Conservation (phyloP, 2,329 filamentous ascomycete species). For the Fusarium anguioides region DNA sequence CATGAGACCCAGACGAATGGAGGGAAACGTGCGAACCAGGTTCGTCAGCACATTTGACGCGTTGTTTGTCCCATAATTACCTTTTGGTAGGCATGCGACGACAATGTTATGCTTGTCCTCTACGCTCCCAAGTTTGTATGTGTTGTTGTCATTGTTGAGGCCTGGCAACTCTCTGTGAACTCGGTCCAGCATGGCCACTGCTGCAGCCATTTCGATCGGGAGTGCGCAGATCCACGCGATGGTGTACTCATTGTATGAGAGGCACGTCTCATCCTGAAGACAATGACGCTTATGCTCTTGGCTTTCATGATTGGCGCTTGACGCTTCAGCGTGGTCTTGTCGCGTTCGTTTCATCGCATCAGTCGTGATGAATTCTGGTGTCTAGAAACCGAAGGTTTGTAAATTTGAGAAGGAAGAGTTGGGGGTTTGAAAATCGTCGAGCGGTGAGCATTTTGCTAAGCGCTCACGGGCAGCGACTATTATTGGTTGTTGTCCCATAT, state of each 20-base stretch:
- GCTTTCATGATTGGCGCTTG: too few species aligned
- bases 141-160: not conserved
- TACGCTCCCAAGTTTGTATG: conserved; percentile 4
- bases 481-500: too few species aligned
- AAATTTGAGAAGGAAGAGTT: too few species aligned
- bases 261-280: too few species aligned
- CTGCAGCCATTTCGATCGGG: conserved; percentile 9
- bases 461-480: too few species aligned
- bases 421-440: too few species aligned
- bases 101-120: not conserved
- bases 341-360: too few species aligned
- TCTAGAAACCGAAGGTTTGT: too few species aligned
- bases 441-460: too few species aligned
- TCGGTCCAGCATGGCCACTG: conserved; percentile 8
- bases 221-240: conserved; percentile 26
- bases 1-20: not conserved
- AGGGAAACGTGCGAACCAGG: not conserved
- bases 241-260: not conserved
- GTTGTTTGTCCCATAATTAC: not conserved
- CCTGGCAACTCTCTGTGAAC: not conserved
- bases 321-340: too few species aligned
- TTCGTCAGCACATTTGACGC: not conserved
- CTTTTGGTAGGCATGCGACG: not conserved
- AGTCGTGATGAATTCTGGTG: too few species aligned
- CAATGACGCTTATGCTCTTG: too few species aligned